These are phyloP conservation scores for Rhodotorula sp. DNA, from an alignment of 1,284 basidiomycete genomes.

Conservation along the genomic window DNA sequence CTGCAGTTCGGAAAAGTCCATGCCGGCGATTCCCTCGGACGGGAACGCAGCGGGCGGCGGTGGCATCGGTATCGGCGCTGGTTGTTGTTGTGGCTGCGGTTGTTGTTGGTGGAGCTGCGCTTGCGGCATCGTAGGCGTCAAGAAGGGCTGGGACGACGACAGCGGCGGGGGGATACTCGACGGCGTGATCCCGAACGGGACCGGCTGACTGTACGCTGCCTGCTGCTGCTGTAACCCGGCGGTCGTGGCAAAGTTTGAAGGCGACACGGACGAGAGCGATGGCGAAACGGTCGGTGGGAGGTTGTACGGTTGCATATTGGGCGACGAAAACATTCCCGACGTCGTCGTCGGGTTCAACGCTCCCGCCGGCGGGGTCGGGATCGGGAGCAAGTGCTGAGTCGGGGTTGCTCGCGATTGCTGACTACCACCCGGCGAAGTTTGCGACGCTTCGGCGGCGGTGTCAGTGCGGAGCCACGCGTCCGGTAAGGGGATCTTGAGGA, in stretches of 20 bases:
- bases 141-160: constrained; percentile 2
- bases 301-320: neutral
- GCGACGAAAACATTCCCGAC: constrained; percentile 29
- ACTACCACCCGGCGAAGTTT: neutral
- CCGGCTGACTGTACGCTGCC: neutral
- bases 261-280: neutral
- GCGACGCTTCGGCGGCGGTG: neutral
- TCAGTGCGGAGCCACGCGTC: constrained; percentile 21
- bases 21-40: constrained; percentile 15
- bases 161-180: neutral
- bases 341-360: constrained; percentile 1
- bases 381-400: neutral
- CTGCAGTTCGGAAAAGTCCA: constrained; percentile 34
- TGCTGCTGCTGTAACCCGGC: constrained; percentile 6
- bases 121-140: neutral
- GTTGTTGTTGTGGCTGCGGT: constrained; percentile 10
- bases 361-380: neutral
- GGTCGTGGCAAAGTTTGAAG: neutral
- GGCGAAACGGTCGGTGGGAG: neutral
- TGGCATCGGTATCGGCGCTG: neutral
- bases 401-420: neutral
- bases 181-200: neutral
- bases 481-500: constrained; percentile 32
- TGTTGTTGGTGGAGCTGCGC: neutral
- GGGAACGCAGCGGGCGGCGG: neutral